phyloP scores from a whole-genome alignment of 345 rosid genomes.

The Boechera divaricarpa region DNA sequence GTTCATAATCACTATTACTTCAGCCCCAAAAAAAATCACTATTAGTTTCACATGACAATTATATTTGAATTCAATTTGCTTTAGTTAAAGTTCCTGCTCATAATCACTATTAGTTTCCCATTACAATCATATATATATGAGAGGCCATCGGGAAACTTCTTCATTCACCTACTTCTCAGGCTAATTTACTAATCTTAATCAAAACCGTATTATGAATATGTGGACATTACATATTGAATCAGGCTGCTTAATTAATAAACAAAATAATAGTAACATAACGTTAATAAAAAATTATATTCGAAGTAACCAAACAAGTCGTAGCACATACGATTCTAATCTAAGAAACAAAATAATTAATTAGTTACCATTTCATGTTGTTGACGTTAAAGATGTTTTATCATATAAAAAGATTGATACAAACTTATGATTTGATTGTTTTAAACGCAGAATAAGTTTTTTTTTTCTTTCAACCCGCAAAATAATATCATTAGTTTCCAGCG shows the following conservation, averaged over 20 bases:
- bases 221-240: background rate
- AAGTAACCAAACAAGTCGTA: background rate
- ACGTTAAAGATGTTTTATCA: background rate
- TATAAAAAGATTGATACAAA: background rate
- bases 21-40: background rate
- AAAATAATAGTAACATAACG: background rate
- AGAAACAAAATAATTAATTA: background rate
- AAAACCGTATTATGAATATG: background rate
- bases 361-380: background rate
- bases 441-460: background rate
- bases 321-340: background rate
- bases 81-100: constrained; percentile 11
- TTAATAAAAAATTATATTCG: background rate
- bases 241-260: background rate
- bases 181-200: constrained; percentile 13
- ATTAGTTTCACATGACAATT: constrained; percentile 2
- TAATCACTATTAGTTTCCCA: constrained; percentile 26
- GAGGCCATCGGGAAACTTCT: constrained; percentile 29
- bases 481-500: background rate
- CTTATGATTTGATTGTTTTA: background rate
- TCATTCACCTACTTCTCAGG: constrained; percentile 21
- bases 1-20: constrained; percentile 27
- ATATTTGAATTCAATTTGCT: constrained; percentile 12
- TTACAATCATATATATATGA: constrained; percentile 7
- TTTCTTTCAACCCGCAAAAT: background rate